Base-by-base conservation (phyloP, 148 eudicot genomes). In the Fagopyrum esculentum region DNA sequence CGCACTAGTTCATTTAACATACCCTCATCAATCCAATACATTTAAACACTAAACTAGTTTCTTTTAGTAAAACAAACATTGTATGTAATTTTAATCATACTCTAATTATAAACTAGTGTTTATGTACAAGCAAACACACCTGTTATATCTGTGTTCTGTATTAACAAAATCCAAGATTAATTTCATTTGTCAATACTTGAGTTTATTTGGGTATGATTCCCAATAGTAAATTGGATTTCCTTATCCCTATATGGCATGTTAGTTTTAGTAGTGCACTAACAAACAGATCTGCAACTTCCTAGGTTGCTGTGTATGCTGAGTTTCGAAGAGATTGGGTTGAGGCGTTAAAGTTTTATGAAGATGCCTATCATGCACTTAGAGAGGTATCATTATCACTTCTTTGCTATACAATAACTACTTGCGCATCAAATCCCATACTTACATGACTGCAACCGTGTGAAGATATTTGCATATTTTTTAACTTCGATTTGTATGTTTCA, bases 221-320 rank as follows among this genome's bases (percentile, higher is more conserved):
- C 43, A 5, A 40, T 11, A 13, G 4, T 22, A 12, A 40, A 66
- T 66, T 66, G 9, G 9, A 40, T 66, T 66, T 40, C 19, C 15
- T 40, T 66, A 66, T 3, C 17, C 12, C 47, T 66, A 40, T 66
- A 1, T 66, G 47, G 19, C 19, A 13, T 66, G 22, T 43, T 12
- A 5, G 1, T 35, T 4, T 66, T 40, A 40, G 8, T 66, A 66
- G 3, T 30, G n/a, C 70, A 26, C 70, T 66, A 66, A 66, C 47
- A 66, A 43, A 11, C 9, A 66, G 13, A 40, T 66, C 46, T 71
- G 74, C 40, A 80, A 81, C 76, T 83, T 87, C 76, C 90, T 81
- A 95, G 99, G 99, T 86, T 89, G 98, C 99, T 81, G 90, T 95
- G 63, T 92, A 89, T 86, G 99, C 99, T 77, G 99, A 95, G 78